A percentile compares a stretch with the other conserved stretches of the same genome.
These are phyloP conservation scores for Stromatinia cepivora DNA, from an alignment of 2,329 filamentous ascomycete genomes.

Conservation along the genomic window DNA sequence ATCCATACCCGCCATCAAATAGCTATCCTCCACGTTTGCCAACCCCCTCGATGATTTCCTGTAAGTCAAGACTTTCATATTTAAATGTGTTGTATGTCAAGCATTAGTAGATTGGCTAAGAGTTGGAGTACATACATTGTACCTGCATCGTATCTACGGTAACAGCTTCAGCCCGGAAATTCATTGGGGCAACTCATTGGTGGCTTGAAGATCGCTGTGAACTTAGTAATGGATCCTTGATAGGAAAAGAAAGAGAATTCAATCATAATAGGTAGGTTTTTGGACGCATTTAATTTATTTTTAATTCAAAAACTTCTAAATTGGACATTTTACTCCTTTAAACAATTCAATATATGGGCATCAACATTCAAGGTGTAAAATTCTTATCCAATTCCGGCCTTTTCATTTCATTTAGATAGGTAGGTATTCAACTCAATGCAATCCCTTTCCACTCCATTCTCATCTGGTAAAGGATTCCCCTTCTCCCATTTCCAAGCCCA, in stretches of 20 bases:
- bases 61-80: background rate
- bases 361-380: background rate
- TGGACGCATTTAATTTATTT: too few species aligned
- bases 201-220: background rate
- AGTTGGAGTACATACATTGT: background rate
- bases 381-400: background rate
- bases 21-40: background rate
- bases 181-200: background rate
- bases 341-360: background rate
- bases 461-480: background rate
- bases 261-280: too few species aligned
- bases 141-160: conserved; percentile 18
- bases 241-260: background rate
- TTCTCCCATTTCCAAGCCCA: background rate
- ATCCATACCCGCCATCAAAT: conserved; percentile 2
- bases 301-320: background rate
- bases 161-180: background rate
- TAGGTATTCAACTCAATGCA: conserved; percentile 1
- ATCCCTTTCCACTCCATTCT: background rate
- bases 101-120: background rate
- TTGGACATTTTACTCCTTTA: background rate
- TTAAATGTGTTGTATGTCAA: background rate
- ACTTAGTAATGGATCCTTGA: background rate
- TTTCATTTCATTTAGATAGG: background rate
- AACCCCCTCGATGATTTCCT: background rate